Evolutionary conservation across 176 grass and related monocot genomes (phyloP).

Genomic region (Cenchrus americanus): DNA sequence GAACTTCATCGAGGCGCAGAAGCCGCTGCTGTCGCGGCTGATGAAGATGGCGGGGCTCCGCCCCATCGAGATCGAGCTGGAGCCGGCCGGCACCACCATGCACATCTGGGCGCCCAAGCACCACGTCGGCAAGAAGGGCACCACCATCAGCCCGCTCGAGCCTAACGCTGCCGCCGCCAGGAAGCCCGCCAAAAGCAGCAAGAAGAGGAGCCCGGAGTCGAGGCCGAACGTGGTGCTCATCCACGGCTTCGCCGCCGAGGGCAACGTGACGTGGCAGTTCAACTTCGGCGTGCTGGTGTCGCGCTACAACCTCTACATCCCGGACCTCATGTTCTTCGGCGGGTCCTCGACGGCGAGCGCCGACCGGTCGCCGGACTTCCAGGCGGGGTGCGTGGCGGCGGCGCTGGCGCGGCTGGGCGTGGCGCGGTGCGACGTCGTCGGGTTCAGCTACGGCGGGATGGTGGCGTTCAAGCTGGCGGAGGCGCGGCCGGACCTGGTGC

Average conservation of each 20-base stretch:
- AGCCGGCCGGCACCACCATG: slow-evolving; percentile 81
- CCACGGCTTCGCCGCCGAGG: slow-evolving; percentile 90
- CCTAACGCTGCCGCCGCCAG: neutral
- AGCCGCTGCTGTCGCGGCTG: slow-evolving; percentile 71
- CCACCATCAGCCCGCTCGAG: slow-evolving; percentile 38
- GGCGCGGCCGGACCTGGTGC: slow-evolving; percentile 64
- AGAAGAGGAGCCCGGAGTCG: slow-evolving; percentile 33
- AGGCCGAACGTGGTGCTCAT: slow-evolving; percentile 74
- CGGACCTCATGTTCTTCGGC: slow-evolving; percentile 92
- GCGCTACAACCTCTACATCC: slow-evolving; percentile 86
- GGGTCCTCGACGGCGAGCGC: slow-evolving; percentile 49
- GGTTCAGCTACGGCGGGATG: slow-evolving; percentile 99
- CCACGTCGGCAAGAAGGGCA: slow-evolving; percentile 52
- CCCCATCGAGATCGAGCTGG: slow-evolving; percentile 68
- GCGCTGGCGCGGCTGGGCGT: slow-evolving; percentile 71
- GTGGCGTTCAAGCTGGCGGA: slow-evolving; percentile 95
- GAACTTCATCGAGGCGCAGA: slow-evolving; percentile 82
- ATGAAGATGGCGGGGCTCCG: slow-evolving; percentile 73
- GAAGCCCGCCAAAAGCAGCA: neutral
- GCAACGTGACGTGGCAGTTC: slow-evolving; percentile 95
- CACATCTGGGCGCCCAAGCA: slow-evolving; percentile 89
- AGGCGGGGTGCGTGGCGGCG: slow-evolving; percentile 66
- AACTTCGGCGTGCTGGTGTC: slow-evolving; percentile 83
- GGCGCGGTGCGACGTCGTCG: slow-evolving; percentile 70
- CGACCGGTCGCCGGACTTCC: slow-evolving; percentile 82